Conservation (phyloP, 139 green algal species). For the Bryopsis sp. region DNA sequence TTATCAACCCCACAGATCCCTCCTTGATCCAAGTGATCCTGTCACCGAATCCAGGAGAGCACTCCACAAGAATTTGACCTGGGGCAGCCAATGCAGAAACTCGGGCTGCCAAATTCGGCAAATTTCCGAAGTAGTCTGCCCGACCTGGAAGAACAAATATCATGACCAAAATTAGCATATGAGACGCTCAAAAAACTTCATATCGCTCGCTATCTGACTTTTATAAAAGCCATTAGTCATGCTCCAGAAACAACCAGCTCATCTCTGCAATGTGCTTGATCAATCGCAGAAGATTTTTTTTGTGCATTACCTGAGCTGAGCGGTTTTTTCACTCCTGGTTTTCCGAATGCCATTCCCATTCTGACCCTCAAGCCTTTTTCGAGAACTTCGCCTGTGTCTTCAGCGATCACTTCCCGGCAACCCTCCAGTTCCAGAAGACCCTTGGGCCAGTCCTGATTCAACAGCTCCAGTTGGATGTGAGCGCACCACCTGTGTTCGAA, state of each 20-base stretch:
- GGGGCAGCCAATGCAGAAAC: conserved; percentile 52
- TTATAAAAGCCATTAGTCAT: neutral
- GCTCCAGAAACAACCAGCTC: no score
- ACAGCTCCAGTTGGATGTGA: conserved; percentile 56
- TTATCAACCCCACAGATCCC: neutral
- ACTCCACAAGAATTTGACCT: conserved; percentile 52
- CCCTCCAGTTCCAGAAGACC: conserved; percentile 47
- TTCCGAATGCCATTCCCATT: conserved; percentile 64
- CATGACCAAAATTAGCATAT: no score
- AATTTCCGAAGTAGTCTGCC: conserved; percentile 71
- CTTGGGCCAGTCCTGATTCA: conserved; percentile 51
- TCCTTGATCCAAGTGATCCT: neutral
- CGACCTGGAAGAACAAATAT: no score
- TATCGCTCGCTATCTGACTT: no score
- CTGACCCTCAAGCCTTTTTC: conserved; percentile 59
- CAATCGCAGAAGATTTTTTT: no score
- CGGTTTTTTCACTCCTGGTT: conserved; percentile 46
- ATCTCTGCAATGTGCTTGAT: no score
- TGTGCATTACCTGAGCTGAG: conserved; percentile 73
- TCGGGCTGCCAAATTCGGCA: conserved; percentile 67
- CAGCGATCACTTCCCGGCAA: conserved; percentile 24
- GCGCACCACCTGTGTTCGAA: conserved; percentile 38
- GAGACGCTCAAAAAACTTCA: no score
- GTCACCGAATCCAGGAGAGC: neutral
- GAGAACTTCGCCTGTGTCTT: conserved; percentile 27